phyloP scores from a whole-genome alignment of 2,329 filamentous ascomycete species.

The Penicillium digitatum region DNA sequence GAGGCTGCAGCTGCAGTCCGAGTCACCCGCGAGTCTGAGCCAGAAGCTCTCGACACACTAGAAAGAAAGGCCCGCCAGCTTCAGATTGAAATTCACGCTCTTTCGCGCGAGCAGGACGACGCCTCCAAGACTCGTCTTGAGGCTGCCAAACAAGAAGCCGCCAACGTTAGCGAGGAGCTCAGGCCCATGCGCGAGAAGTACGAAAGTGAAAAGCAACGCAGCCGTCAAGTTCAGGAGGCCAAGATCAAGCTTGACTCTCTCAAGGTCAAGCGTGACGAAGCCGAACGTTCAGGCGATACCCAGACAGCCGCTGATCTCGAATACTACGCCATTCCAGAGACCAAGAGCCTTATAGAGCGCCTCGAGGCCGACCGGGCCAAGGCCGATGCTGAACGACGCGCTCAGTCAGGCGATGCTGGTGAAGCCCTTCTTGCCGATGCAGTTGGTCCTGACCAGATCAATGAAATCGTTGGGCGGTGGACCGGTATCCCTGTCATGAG shows the following conservation, averaged over 20 bases:
- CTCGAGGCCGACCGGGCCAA: conserved; percentile 76
- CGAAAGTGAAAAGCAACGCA: conserved; percentile 83
- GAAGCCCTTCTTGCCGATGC: conserved; percentile 81
- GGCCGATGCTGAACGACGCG: conserved; percentile 65
- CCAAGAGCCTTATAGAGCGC: conserved; percentile 71
- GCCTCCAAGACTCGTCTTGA: conserved; percentile 79
- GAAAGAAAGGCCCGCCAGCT: conserved; percentile 87
- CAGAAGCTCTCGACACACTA: conserved; percentile 89
- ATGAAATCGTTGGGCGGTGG: conserved; percentile 95
- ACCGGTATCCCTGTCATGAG: conserved; percentile 97
- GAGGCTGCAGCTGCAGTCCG: conserved; percentile 95
- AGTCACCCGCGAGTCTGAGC: conserved; percentile 92
- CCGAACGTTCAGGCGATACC: conserved; percentile 81
- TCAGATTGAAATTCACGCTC: conserved; percentile 93
- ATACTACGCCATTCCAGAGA: conserved; percentile 95
- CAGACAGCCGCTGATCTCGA: conserved; percentile 86
- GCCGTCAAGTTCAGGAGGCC: conserved; percentile 86
- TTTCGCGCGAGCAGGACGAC: conserved; percentile 91
- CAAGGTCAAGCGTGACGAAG: conserved; percentile 87
- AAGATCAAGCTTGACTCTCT: conserved; percentile 93
- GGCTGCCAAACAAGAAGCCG: conserved; percentile 81
- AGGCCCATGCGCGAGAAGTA: conserved; percentile 92
- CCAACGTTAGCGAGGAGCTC: conserved; percentile 90
- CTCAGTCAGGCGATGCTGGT: conserved; percentile 56
- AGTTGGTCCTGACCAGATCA: conserved; percentile 96